phyloP scores from a whole-genome alignment of 129 eudicot genomes.

The Sambucus nigra region DNA sequence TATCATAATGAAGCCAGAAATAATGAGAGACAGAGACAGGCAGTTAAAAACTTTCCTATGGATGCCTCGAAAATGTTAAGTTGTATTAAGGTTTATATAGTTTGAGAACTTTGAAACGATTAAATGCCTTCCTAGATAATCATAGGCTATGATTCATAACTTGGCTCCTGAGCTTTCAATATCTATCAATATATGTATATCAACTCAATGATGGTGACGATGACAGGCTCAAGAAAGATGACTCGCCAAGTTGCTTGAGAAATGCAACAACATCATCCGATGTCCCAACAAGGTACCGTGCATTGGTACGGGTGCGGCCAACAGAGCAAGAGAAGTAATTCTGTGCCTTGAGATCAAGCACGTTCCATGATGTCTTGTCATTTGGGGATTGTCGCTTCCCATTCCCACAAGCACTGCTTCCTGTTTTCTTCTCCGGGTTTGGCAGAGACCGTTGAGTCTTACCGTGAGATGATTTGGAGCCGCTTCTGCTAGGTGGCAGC shows the following conservation, averaged over 20 bases:
- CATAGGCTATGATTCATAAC: no score
- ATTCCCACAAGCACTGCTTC: constrained; percentile 10
- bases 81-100: no score
- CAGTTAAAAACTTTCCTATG: no score
- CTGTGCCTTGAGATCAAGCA: constrained; percentile 75
- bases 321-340: constrained; percentile 85
- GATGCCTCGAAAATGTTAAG: no score
- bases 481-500: constrained; percentile 29
- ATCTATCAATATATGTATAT: no score
- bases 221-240: constrained; percentile 12
- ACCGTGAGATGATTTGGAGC: constrained; percentile 18
- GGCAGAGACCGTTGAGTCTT: constrained; percentile 27
- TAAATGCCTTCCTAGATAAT: no score
- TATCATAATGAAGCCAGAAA: no score
- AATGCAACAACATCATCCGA: constrained; percentile 71
- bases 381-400: constrained; percentile 24
- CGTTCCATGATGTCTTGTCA: constrained; percentile 65
- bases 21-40: no score
- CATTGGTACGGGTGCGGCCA: constrained; percentile 62
- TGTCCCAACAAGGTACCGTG: constrained; percentile 54
- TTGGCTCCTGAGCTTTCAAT: no score
- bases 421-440: constrained; percentile 31
- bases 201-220: background rate
- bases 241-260: constrained; percentile 53
- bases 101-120: no score